Percentiles rank a stretch among this genome's conserved stretches.
These are phyloP conservation scores for Sarocladium strictum DNA, from an alignment of 2,329 filamentous ascomycete genomes.

Conservation along the genomic window DNA sequence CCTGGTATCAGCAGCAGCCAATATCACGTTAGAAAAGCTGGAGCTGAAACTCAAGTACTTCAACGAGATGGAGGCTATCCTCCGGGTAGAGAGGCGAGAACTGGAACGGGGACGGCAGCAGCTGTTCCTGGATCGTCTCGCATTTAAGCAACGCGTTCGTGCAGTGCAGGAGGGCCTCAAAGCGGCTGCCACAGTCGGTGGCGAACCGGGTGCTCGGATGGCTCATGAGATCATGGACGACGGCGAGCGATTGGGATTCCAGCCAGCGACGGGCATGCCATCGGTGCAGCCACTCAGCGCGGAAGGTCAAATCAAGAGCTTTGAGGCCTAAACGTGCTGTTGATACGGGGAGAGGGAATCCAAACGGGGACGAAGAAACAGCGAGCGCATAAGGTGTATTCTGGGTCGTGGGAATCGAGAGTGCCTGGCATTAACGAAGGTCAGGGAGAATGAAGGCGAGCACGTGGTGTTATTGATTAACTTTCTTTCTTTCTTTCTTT, in stretches of 20 bases:
- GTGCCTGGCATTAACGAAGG: neutral
- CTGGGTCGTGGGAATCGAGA: neutral
- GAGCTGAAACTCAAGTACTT: conserved; percentile 96
- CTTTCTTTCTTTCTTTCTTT: neutral
- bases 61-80: conserved; percentile 86
- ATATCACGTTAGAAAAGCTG: conserved; percentile 90
- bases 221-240: conserved; percentile 42
- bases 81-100: conserved; percentile 88
- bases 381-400: neutral
- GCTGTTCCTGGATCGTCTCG: conserved; percentile 84
- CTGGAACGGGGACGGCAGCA: conserved; percentile 88
- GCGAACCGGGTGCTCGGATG: conserved; percentile 43
- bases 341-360: neutral
- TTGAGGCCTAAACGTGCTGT: conserved; percentile 38
- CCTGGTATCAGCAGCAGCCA: conserved; percentile 85
- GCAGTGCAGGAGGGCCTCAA: conserved; percentile 75
- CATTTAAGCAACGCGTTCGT: conserved; percentile 81
- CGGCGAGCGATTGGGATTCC: conserved; percentile 48
- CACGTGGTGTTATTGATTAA: neutral
- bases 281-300: conserved; percentile 49
- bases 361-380: neutral
- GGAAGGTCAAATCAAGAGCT: conserved; percentile 51
- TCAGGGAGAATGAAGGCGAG: neutral
- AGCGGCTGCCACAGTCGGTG: conserved; percentile 41
- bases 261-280: conserved; percentile 34